Percentiles rank a stretch among this genome's conserved stretches.
Conservation (phyloP, 2,329 filamentous ascomycete genomes). For the Pezicula neosporulosa region DNA sequence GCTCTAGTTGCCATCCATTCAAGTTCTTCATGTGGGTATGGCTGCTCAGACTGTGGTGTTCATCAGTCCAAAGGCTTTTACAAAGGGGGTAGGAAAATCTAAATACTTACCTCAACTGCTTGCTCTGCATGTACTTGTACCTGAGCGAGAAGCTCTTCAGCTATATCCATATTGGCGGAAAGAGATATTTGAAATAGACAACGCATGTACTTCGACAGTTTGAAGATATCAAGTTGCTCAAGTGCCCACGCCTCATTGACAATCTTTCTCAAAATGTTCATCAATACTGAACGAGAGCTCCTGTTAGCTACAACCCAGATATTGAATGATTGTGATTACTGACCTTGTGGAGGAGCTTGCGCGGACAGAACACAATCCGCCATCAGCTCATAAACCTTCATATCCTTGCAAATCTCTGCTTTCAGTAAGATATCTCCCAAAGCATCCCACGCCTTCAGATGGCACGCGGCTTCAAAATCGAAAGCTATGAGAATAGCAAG, state of each 20-base stretch:
- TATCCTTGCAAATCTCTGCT: slow-evolving; percentile 40
- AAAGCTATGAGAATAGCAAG: slow-evolving; percentile 67
- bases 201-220: slow-evolving; percentile 73
- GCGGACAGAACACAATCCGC: slow-evolving; percentile 61
- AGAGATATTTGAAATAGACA: slow-evolving; percentile 71
- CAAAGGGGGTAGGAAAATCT: neutral
- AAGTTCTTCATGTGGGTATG: slow-evolving; percentile 64
- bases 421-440: slow-evolving; percentile 57
- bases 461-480: slow-evolving; percentile 73
- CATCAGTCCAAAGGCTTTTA: too few species aligned
- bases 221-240: slow-evolving; percentile 50
- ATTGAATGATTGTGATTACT: slow-evolving; percentile 3
- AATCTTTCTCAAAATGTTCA: slow-evolving; percentile 56
- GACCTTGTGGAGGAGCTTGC: slow-evolving; percentile 48
- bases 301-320: slow-evolving; percentile 11
- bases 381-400: slow-evolving; percentile 56
- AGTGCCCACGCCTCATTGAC: slow-evolving; percentile 64
- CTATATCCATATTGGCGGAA: slow-evolving; percentile 44
- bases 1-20: slow-evolving; percentile 71
- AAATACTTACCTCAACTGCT: slow-evolving; percentile 39
- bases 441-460: slow-evolving; percentile 64
- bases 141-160: slow-evolving; percentile 62
- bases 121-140: slow-evolving; percentile 50
- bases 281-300: slow-evolving; percentile 43
- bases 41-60: slow-evolving; percentile 32